phyloP scores from a whole-genome alignment of 2,329 filamentous ascomycete species.

The Leptographium wingfieldii region DNA sequence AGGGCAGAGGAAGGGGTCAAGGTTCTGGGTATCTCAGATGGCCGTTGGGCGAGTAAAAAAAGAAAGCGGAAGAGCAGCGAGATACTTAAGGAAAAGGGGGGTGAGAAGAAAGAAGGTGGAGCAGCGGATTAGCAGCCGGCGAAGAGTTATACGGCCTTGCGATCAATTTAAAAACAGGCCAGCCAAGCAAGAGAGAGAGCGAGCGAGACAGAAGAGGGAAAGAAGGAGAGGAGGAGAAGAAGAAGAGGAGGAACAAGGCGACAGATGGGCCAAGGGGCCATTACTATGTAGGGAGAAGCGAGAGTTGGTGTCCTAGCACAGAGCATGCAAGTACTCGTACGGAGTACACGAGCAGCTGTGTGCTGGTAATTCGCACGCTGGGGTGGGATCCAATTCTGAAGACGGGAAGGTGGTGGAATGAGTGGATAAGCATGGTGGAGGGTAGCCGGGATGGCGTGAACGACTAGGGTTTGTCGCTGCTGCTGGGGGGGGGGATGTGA shows the following conservation, averaged over 20 bases:
- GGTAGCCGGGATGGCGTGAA: slow-evolving; percentile 1
- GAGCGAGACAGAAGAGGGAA: neutral
- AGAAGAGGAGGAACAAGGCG: neutral
- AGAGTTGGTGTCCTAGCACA: neutral
- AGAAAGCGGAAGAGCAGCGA: neutral
- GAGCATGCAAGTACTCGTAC: neutral
- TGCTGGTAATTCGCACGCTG: neutral
- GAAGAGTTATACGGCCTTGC: neutral
- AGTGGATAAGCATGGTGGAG: neutral
- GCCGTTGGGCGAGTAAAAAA: neutral
- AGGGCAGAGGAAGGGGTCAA: neutral
- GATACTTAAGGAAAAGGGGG: neutral
- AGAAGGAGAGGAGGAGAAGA: neutral
- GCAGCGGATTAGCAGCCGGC: neutral
- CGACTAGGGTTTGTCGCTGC: neutral
- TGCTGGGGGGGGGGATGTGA: neutral
- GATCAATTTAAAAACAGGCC: neutral
- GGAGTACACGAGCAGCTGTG: neutral
- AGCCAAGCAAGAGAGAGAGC: neutral
- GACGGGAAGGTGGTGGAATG: neutral
- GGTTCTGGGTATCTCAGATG: neutral
- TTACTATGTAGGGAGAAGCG: neutral
- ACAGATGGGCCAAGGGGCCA: neutral
- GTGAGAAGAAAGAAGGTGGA: neutral
- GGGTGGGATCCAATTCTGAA: neutral